Percentiles rank a stretch among this genome's conserved stretches.
phyloP scores from a whole-genome alignment of 345 rosid genomes.

The Citrus unshiu region DNA sequence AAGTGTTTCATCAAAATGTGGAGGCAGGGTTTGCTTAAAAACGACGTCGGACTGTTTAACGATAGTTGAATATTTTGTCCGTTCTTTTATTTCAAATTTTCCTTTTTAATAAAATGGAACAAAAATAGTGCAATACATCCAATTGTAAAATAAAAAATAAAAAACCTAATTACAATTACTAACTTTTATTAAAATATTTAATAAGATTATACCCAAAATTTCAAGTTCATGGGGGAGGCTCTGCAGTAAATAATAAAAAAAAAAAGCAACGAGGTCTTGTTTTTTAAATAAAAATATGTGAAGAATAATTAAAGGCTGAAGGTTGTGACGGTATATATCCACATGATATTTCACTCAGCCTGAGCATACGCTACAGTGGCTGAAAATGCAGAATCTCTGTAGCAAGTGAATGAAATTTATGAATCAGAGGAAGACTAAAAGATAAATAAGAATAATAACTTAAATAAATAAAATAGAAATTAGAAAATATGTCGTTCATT shows the following conservation, averaged over 20 bases:
- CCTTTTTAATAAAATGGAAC: no score
- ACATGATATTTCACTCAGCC: no score
- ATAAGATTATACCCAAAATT: neutral
- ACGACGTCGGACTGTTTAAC: no score
- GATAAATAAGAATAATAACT: neutral
- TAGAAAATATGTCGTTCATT: conserved; percentile 37
- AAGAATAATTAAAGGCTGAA: neutral
- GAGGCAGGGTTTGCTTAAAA: no score
- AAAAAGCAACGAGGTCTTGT: neutral
- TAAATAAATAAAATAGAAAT: neutral
- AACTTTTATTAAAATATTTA: no score
- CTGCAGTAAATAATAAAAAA: neutral
- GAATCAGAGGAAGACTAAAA: neutral
- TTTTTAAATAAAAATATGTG: neutral
- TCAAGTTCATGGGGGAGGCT: neutral
- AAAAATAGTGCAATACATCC: neutral
- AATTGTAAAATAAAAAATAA: no score
- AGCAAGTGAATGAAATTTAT: neutral
- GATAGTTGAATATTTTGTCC: no score
- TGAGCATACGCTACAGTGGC: neutral
- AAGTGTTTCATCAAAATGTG: no score
- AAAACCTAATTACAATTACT: no score
- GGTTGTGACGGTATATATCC: neutral
- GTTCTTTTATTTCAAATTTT: no score
- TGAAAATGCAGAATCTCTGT: neutral